phyloP scores from a whole-genome alignment of 805 yeast species.

The Lachancea nothofagi region DNA sequence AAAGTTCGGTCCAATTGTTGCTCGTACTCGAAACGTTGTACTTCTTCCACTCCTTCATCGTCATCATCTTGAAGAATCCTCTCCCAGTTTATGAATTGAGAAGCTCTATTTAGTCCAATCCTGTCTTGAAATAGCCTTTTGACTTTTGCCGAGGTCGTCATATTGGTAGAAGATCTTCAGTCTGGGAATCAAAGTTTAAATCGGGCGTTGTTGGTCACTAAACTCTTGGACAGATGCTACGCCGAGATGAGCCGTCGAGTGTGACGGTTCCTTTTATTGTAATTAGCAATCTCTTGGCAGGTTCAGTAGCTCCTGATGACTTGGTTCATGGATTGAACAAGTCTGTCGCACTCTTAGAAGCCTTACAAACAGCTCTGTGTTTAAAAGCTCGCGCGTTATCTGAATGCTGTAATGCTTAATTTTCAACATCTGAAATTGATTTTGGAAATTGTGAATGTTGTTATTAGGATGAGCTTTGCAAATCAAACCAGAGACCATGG shows the following conservation, averaged over 20 bases:
- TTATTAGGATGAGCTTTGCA: background rate
- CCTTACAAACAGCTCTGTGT: too few relatives aligned
- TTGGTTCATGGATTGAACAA: too few relatives aligned
- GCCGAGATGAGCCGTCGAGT: slow-evolving; percentile 2
- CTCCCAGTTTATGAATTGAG: slow-evolving; percentile 26
- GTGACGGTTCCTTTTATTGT: too few relatives aligned
- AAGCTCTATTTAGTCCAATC: slow-evolving; percentile 17
- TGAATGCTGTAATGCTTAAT: too few relatives aligned
- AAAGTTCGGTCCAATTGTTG: slow-evolving; percentile 61
- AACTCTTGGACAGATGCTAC: background rate
- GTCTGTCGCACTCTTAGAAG: too few relatives aligned
- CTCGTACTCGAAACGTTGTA: slow-evolving; percentile 69
- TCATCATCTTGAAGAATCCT: slow-evolving; percentile 34
- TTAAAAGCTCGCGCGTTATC: too few relatives aligned
- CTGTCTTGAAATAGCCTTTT: slow-evolving; percentile 21
- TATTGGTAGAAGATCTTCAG: slow-evolving; percentile 6
- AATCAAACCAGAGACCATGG: slow-evolving; percentile 35
- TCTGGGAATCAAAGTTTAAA: background rate
- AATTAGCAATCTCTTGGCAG: too few relatives aligned
- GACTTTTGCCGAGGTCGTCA: slow-evolving; percentile 23
- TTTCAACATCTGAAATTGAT: too few relatives aligned
- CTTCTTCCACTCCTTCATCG: slow-evolving; percentile 47
- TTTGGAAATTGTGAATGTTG: background rate
- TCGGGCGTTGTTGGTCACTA: background rate
- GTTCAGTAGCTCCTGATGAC: too few relatives aligned